Evolutionary conservation across 805 yeast genomes (phyloP).

Genomic region (Yarrowia deformans): DNA sequence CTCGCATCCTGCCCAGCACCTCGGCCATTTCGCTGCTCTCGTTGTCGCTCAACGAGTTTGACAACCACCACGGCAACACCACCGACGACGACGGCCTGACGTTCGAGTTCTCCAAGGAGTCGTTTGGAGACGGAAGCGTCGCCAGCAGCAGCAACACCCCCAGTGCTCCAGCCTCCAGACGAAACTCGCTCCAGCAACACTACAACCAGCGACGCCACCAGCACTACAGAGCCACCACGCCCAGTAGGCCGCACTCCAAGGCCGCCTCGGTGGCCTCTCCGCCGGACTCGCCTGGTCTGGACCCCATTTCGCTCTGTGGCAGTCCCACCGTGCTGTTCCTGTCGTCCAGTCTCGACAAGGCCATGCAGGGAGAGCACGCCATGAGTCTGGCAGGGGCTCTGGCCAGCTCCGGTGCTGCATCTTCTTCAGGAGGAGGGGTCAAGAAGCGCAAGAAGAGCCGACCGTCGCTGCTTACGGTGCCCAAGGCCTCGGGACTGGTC

Average conservation of each 20-base stretch:
- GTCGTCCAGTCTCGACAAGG: slow-evolving; percentile 22
- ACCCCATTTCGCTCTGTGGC: slow-evolving; percentile 39
- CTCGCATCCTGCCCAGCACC: slow-evolving; percentile 39
- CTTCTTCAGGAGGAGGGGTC: slow-evolving; percentile 8
- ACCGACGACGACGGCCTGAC: slow-evolving; percentile 22
- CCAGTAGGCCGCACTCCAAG: slow-evolving; percentile 30
- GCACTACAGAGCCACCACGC: slow-evolving; percentile 29
- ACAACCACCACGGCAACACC: slow-evolving; percentile 11
- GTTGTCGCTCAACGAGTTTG: slow-evolving; percentile 16
- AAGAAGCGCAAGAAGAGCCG: slow-evolving; percentile 37
- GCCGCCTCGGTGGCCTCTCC: slow-evolving; percentile 26
- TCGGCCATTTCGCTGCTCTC: slow-evolving; percentile 40
- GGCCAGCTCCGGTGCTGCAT: not conserved
- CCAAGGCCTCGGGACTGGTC: slow-evolving; percentile 11
- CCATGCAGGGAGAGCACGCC: slow-evolving; percentile 33
- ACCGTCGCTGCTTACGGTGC: slow-evolving; percentile 15
- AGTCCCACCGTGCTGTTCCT: slow-evolving; percentile 38
- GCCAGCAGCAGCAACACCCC: slow-evolving; percentile 5
- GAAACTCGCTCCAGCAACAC: slow-evolving; percentile 32
- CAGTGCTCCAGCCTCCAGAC: slow-evolving; percentile 6
- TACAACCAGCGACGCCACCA: slow-evolving; percentile 37
- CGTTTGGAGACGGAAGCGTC: not conserved
- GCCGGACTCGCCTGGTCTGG: slow-evolving; percentile 39
- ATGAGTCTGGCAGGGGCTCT: slow-evolving; percentile 24
- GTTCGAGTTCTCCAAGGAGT: slow-evolving; percentile 35